Base-by-base conservation (phyloP, 495 filamentous ascomycete genomes). In the Xanthoparmelia taractica region DNA sequence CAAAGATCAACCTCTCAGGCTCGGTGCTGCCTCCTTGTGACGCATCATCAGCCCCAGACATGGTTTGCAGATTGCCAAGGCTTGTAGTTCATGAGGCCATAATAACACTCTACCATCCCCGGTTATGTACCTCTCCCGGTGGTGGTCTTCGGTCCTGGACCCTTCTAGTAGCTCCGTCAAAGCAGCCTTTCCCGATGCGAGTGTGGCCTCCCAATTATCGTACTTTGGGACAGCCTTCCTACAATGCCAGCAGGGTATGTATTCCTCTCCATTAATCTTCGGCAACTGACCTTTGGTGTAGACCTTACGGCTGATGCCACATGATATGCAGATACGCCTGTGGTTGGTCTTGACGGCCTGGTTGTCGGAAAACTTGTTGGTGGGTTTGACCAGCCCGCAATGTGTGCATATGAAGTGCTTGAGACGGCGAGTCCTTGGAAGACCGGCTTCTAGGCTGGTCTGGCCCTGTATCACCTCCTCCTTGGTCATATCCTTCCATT, bases 291-390 rank as follows among this genome's bases (percentile, higher is more conserved):
- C 2, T 34, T 20, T 54, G 17, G 50, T 54, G 50, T 54, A 54
- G 10, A 20, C 10, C 0, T 20, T 54, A 1, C 20, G 0, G 27
- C 27, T n/a, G 29, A 54, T 54, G 6, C 50, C 50, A n/a, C 50
- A 54, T 33, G 50, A 54, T 27, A 54, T 54, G 29, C 50, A 54
- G 6, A 54, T 31, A 17, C 50, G 50, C 50, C 18, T 54, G 50
- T 6, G 50, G 29, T 54, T 54, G 15, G 15, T 54, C 50, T 54
- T 54, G 15, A 33, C 50, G 50, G 50, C 50, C 29, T 54, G 50
- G 8, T 54, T 54, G 29, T 54, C 50, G 6, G 50, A 33, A 11
- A 54, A 54, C 5, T n/a, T 8, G 17, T 33, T 8, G 5, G 5
- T 33, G 6, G 27, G 15, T 33, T 54, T 54, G 17, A 54, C 50